Evolutionary conservation across 1,139 yeast genomes (phyloP), one percentile per base, ranked within the genome.

Genomic region (Saccharomycopsis crataegensis): DNA sequence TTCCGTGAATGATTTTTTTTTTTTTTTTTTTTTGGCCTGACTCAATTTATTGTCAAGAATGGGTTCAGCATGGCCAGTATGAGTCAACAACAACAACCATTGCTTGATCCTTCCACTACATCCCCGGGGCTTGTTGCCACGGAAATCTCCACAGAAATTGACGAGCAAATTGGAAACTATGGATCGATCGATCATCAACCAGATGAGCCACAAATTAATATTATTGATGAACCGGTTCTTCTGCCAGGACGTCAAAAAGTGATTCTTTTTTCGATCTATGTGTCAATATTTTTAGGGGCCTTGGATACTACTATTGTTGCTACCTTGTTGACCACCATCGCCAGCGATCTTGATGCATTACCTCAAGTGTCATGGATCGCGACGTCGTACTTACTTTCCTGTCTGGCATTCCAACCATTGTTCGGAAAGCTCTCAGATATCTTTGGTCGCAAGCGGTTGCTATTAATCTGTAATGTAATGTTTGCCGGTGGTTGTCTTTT

Each of bases 391-490:
- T 65, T 82, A 48, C 66, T 82, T n/a, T 74, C 86, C 6, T 77
- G 79, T 55, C 77, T 84, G 0, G 81, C 84, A 2, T 78, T 81
- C 60, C 87, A 82, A 67, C 96, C 96, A 1, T 68, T 90, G 31
- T 88, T 83, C 61, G 96, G 96, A 31, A 89, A 88, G 64, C 68
- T 90, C 38, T 83, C 94, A 3, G 96, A 89, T 62, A 86, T 89
- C 46, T 88, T 84, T 66, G 96, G 96, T 22, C 76, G 96, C 61
- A 85, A 79, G 64, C 65, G 70, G 7, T 66, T 79, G 56, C 67
- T 82, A 45, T 61, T 81, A 7, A 66, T 77, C 46, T 77, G 82
- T 61, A 77, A 78, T 56, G 54, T 67, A 4, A 62, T 71, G 43
- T 82, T 82, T 60, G 77, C 77, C 0, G 38, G 78, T 17, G 88